A percentile compares a stretch with the other conserved stretches of the same genome.
Conservation (phyloP, 2,329 filamentous ascomycete species). For the Talaromyces sp. region DNA sequence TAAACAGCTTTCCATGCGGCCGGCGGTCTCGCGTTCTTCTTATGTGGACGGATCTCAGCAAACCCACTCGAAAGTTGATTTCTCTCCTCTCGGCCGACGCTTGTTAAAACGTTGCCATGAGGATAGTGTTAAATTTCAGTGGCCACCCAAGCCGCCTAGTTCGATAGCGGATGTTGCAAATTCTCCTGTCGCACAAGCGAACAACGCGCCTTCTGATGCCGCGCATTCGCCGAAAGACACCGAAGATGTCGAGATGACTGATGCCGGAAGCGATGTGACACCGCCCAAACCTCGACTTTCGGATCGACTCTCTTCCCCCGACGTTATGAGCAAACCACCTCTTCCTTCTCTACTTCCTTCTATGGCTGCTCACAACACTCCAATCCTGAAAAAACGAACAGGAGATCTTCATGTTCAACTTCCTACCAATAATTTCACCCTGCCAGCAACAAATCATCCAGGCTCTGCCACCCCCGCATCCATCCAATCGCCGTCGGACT, state of each 20-base stretch:
- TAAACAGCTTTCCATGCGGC: conserved; percentile 14
- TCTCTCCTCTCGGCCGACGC: conserved; percentile 37
- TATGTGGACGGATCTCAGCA: conserved; percentile 40
- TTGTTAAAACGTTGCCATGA: conserved; percentile 37
- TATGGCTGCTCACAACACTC: conserved; percentile 31
- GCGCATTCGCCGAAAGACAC: conserved; percentile 7
- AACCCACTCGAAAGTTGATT: conserved; percentile 25
- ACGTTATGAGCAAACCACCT: conserved; percentile 12
- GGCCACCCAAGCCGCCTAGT: conserved; percentile 17
- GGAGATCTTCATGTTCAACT: conserved; percentile 23
- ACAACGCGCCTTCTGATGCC: not conserved
- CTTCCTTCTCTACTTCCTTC: conserved; percentile 33
- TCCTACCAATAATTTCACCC: conserved; percentile 16
- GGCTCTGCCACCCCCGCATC: conserved; percentile 23
- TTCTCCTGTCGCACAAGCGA: not conserved
- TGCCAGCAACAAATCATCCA: conserved; percentile 23
- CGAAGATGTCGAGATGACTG: conserved; percentile 43
- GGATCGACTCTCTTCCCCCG: not conserved
- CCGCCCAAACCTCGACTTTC: conserved; percentile 13
- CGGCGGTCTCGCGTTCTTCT: conserved; percentile 20
- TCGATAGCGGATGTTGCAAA: not conserved
- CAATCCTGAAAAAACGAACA: conserved; percentile 19
- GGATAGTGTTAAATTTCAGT: conserved; percentile 33
- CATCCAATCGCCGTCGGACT: conserved; percentile 24
- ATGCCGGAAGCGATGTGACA: conserved; percentile 25